A percentile compares a stretch with the other conserved stretches of the same genome.
Conservation (phyloP, 1,284 basidiomycete species). For the Ceratobasidium sp. region DNA sequence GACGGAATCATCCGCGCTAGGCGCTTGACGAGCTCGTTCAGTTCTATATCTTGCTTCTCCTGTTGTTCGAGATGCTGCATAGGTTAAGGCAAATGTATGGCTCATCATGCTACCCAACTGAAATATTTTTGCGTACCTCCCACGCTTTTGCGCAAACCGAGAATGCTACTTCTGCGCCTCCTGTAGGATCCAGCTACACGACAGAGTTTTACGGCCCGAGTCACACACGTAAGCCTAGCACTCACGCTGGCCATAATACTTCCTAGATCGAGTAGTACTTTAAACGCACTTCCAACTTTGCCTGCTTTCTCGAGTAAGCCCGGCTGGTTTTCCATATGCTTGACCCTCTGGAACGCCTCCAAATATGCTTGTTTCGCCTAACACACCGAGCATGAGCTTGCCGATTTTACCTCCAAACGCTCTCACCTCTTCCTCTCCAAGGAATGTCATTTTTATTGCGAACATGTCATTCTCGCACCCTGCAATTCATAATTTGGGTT, state of each 20-base stretch:
- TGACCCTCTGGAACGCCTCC: background rate
- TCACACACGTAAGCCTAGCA: background rate
- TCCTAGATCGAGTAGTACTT: background rate
- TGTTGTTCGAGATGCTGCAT: background rate
- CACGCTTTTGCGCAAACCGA: slow-evolving; percentile 3
- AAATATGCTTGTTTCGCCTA: background rate
- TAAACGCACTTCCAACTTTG: background rate
- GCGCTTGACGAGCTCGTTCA: background rate
- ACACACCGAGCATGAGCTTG: too few species aligned
- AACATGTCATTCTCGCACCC: too few species aligned
- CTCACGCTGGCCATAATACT: slow-evolving; percentile 1
- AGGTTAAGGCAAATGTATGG: background rate
- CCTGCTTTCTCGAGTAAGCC: background rate
- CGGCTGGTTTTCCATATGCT: background rate
- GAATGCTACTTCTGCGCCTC: background rate
- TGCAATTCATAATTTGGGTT: too few species aligned
- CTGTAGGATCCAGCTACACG: background rate
- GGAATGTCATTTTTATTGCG: too few species aligned
- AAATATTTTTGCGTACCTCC: background rate
- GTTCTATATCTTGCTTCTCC: background rate
- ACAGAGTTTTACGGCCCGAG: too few species aligned
- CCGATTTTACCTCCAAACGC: too few species aligned
- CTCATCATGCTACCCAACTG: too few species aligned
- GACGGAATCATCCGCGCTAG: background rate
- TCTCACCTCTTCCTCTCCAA: too few species aligned